Evolutionary conservation across 1,139 yeast genomes (phyloP).

Genomic region (Yamadazyma triangularis): DNA sequence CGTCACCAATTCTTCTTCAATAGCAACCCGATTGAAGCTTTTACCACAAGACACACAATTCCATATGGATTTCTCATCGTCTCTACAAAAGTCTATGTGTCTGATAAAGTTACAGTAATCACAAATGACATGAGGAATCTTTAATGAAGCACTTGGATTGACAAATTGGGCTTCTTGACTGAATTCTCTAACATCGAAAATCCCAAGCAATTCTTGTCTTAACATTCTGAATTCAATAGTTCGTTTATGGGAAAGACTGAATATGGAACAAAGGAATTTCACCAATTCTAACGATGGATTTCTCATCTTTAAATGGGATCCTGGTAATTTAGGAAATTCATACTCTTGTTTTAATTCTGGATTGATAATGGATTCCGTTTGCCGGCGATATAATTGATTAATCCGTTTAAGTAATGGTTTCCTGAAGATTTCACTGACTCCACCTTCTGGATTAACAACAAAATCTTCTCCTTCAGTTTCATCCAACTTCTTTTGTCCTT

Average conservation of each 20-base stretch:
- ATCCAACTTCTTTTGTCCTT: conserved; percentile 38
- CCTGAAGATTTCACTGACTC: conserved; percentile 51
- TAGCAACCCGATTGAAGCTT: conserved; percentile 57
- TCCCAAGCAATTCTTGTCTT: conserved; percentile 65
- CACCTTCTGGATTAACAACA: conserved; percentile 27
- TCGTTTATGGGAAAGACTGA: conserved; percentile 60
- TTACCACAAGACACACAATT: conserved; percentile 65
- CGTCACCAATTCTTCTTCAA: conserved; percentile 77
- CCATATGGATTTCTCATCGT: conserved; percentile 51
- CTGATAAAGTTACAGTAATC: conserved; percentile 70
- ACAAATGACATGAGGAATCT: conserved; percentile 68
- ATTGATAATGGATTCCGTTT: conserved; percentile 68
- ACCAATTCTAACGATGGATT: conserved; percentile 81
- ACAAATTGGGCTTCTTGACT: conserved; percentile 69
- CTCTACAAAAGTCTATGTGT: conserved; percentile 82
- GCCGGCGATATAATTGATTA: conserved; percentile 59
- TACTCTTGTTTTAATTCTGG: conserved; percentile 63
- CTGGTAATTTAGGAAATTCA: conserved; percentile 68
- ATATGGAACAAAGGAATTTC: conserved; percentile 69
- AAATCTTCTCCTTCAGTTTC: conserved; percentile 24
- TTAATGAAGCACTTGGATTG: conserved; percentile 71
- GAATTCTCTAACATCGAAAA: conserved; percentile 82
- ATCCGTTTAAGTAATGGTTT: conserved; percentile 65
- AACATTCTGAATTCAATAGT: conserved; percentile 70
- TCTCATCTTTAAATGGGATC: conserved; percentile 54